Base-by-base conservation (phyloP, 257 asterid genomes). In the Schizonepeta tenuifolia region DNA sequence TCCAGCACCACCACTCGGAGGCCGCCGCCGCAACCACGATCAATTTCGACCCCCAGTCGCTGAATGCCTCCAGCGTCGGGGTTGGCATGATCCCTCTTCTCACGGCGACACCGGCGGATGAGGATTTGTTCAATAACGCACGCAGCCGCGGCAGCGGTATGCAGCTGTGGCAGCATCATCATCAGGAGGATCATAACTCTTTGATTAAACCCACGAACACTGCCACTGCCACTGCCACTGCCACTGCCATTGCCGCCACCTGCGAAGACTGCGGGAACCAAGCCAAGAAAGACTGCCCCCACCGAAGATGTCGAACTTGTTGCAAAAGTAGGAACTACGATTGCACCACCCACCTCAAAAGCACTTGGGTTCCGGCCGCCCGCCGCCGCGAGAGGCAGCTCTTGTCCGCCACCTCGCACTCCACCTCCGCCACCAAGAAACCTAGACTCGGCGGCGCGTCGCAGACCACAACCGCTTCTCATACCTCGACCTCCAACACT, bases 341-440 rank as follows among this genome's bases (percentile, higher is more conserved):
- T 24, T 88, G 95, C 69, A 12, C 79, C 0, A 88, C 95, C 7
- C 95, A 88, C 74, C 78, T 88, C 6, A 88, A 82, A 40, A 88
- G 94, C 81, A 88, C 94, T 7, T 88, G 94, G 94, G 89, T 88
- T 7, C 89, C 91, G 1, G 95, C 89, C 0, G 78, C 88, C 0
- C 89, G 96, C 72, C 89, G 96, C 79, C 92, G 95, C 21, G 96
- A 90, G 67, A 72, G 94, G 20, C 94, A 83, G 69, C 77, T 75
- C 47, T 60, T 80, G 72, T 71, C 51, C 2, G 79, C 83, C 21
- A 66, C 91, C 8, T 86, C 92, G 4, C 90, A 83, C 20, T 86
- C 96, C 10, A 85, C 83, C 7, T 88, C 89, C 35, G 78, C 89
- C 33, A 54, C 84, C 22, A 90, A 88, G 66, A 90, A 88, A 76